These are phyloP conservation scores for Ogataea naganishii DNA, from an alignment of 805 yeast genomes.

Conservation along the genomic window DNA sequence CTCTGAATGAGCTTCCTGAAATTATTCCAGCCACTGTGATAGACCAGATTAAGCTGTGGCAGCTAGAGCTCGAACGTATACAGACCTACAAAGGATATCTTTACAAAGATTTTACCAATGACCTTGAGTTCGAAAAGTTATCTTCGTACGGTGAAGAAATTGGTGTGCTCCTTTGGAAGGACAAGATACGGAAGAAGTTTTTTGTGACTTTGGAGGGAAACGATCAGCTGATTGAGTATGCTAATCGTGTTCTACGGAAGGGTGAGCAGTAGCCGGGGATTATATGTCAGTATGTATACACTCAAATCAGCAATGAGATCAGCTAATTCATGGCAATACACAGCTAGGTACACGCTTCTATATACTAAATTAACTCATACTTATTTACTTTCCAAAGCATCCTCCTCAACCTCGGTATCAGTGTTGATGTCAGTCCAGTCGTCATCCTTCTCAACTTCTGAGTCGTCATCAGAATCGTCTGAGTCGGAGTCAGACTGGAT, in stretches of 20 bases:
- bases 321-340: neutral
- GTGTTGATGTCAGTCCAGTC: constrained; percentile 48
- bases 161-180: constrained; percentile 88
- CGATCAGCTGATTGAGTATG: constrained; percentile 84
- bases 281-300: neutral
- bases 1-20: constrained; percentile 42
- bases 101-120: constrained; percentile 76
- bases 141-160: constrained; percentile 79
- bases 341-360: neutral
- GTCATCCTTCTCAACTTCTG: constrained; percentile 16
- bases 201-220: constrained; percentile 87
- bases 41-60: constrained; percentile 95
- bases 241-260: constrained; percentile 48
- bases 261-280: constrained; percentile 3
- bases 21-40: constrained; percentile 92
- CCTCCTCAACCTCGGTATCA: constrained; percentile 55
- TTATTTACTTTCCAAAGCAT: constrained; percentile 6
- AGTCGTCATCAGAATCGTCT: constrained; percentile 24
- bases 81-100: constrained; percentile 79
- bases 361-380: neutral
- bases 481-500: constrained; percentile 34
- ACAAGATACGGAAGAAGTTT: constrained; percentile 57
- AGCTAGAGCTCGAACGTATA: constrained; percentile 88
- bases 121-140: constrained; percentile 65
- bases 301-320: neutral